Base-by-base conservation (phyloP, 2,329 filamentous ascomycete species). In the Chrysosphaeria jannelii region DNA sequence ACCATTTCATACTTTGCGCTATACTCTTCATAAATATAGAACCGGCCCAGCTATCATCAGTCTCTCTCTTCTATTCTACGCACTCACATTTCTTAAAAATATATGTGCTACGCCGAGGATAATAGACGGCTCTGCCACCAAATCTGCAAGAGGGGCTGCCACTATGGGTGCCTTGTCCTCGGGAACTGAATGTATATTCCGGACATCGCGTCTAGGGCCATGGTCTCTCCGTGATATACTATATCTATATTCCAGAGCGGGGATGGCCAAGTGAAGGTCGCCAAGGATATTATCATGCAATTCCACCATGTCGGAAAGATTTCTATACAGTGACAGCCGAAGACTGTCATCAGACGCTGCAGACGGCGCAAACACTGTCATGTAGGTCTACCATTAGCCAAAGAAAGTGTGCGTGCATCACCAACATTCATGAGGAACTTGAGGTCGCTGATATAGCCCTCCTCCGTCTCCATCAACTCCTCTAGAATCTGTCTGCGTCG, bases 1-100 rank as follows among this genome's bases (percentile, higher is more conserved):
- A 91, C 71, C 32, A 76, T 53, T 33, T 88, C 75, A 41, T 85
- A 89, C 38, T 81, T 81, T 24, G 71, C 70, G 17, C 74, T 72
- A 39, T 90, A 97, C 34, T 89, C 74, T 44, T 89, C 72, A 39
- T 97, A 97, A 23, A 69, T 53, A 37, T 72, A 70, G 44, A 93
- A 85, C 0, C 65, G 63, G 28, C 61, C 58, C 46, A 88, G 67
- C 74, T 89, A n/a, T n/a, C n/a, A n/a, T n/a, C n/a, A n/a, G n/a
- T n/a, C n/a, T n/a, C n/a, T n/a, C n/a, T n/a, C n/a, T n/a, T n/a
- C n/a, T n/a, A n/a, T n/a, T n/a, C n/a, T n/a, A n/a, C n/a, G n/a
- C n/a, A n/a, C n/a, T n/a, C n/a, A n/a, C n/a, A n/a, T n/a, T n/a
- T n/a, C n/a, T n/a, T n/a, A n/a, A n/a, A n/a, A n/a, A n/a, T n/a